phyloP scores from a whole-genome alignment of 805 yeast genomes.

The Metschnikowia vanudenii region DNA sequence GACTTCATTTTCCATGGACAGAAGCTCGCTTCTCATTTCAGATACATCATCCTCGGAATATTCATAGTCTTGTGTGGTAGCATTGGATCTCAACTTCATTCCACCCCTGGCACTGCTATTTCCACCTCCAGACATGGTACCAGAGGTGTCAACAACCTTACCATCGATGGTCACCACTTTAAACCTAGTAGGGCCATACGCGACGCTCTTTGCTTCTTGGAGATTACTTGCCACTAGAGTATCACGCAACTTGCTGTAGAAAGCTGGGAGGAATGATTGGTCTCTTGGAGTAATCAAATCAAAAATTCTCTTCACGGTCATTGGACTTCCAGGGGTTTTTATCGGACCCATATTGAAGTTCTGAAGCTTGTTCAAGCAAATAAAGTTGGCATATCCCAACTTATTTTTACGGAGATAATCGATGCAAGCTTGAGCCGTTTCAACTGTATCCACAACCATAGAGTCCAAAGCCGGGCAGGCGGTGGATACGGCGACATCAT shows the following conservation, averaged over 20 bases:
- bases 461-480: slow-evolving; percentile 91
- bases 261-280: slow-evolving; percentile 75
- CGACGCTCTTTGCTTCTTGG: slow-evolving; percentile 80
- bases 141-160: slow-evolving; percentile 84
- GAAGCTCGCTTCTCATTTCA: slow-evolving; percentile 51
- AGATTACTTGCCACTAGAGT: slow-evolving; percentile 83
- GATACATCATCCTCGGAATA: slow-evolving; percentile 57
- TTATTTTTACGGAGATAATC: slow-evolving; percentile 78
- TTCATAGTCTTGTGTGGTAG: slow-evolving; percentile 27
- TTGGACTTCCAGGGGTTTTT: slow-evolving; percentile 61
- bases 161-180: slow-evolving; percentile 94
- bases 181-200: slow-evolving; percentile 76
- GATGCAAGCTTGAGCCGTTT: slow-evolving; percentile 60
- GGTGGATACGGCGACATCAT: slow-evolving; percentile 91
- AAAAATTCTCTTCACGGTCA: slow-evolving; percentile 73
- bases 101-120: slow-evolving; percentile 65
- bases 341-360: slow-evolving; percentile 57
- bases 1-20: slow-evolving; percentile 52
- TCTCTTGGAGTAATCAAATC: slow-evolving; percentile 75
- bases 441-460: slow-evolving; percentile 82
- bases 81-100: slow-evolving; percentile 56
- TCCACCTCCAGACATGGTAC: slow-evolving; percentile 98
- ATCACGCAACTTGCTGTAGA: slow-evolving; percentile 80
- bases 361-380: slow-evolving; percentile 72
- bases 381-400: slow-evolving; percentile 87